Evolutionary conservation across 2,329 filamentous ascomycete species (phyloP).

Genomic region (Fusarium mundagurra): DNA sequence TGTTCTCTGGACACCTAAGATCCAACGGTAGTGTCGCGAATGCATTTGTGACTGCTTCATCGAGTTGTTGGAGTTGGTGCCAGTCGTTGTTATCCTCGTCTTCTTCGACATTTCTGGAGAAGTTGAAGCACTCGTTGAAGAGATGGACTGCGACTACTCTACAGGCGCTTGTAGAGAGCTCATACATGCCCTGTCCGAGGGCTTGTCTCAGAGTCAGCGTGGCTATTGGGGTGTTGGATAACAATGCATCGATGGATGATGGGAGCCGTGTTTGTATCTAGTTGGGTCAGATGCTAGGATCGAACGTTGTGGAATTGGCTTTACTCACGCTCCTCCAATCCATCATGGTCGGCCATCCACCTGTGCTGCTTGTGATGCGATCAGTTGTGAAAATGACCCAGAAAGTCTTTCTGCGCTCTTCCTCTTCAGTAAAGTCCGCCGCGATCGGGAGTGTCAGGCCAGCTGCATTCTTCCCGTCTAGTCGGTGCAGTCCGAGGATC

Average conservation of each 20-base stretch:
- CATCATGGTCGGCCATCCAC: constrained; percentile 84
- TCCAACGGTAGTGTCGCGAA: constrained; percentile 17
- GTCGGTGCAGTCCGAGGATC: constrained; percentile 83
- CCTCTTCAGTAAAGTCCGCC: constrained; percentile 76
- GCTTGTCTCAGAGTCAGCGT: constrained; percentile 23
- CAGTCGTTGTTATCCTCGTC: constrained; percentile 18
- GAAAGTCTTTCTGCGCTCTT: constrained; percentile 80
- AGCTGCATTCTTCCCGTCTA: constrained; percentile 26
- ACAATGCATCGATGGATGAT: constrained; percentile 11
- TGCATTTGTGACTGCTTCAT: constrained; percentile 16
- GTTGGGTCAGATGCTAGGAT: accelerated
- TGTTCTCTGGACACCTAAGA: constrained; percentile 27
- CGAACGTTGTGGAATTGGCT: accelerated
- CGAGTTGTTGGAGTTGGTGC: constrained; percentile 14
- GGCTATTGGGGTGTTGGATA: constrained; percentile 45
- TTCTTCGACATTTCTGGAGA: constrained; percentile 25
- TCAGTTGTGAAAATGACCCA: constrained; percentile 84
- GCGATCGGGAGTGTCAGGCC: constrained; percentile 60
- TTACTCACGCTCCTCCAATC: constrained; percentile 55
- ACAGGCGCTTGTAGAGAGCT: constrained; percentile 31
- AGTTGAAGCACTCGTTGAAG: constrained; percentile 35
- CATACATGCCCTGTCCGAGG: constrained; percentile 30
- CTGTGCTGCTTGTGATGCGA: constrained; percentile 84
- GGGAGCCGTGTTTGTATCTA: constrained; percentile 23
- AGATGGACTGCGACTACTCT: constrained; percentile 32